A percentile compares a stretch with the other conserved stretches of the same genome.
phyloP scores from a whole-genome alignment of 208 protist genomes.

The Phytomonas serpens region DNA sequence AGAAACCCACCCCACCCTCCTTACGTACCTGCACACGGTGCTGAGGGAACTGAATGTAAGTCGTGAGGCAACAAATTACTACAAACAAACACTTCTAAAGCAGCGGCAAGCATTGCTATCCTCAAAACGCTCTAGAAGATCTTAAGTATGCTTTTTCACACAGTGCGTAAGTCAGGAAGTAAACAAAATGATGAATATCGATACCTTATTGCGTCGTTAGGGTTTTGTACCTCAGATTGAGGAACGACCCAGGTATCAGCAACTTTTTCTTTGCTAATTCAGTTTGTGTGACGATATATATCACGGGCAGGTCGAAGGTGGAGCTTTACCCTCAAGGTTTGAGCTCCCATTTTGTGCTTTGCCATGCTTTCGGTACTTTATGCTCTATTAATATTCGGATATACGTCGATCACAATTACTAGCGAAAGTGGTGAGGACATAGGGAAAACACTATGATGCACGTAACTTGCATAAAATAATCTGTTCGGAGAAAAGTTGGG shows the following conservation, averaged over 20 bases:
- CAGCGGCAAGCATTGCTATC: slow-evolving; percentile 22
- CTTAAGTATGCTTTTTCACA: background rate
- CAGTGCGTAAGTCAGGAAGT: background rate
- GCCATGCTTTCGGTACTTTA: background rate
- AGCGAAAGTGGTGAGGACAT: background rate
- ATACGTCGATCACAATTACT: background rate
- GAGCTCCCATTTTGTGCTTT: background rate
- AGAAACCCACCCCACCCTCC: slow-evolving; percentile 30
- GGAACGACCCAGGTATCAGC: background rate
- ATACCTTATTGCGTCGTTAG: background rate
- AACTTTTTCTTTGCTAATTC: background rate
- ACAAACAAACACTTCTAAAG: slow-evolving; percentile 31
- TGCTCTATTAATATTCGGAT: background rate
- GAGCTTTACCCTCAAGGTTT: background rate
- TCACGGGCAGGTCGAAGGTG: background rate
- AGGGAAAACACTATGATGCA: background rate
- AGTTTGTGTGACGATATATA: background rate
- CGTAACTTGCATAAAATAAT: background rate
- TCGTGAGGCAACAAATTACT: slow-evolving; percentile 37
- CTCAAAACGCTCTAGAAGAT: background rate
- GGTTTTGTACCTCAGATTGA: background rate
- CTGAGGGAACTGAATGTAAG: slow-evolving; percentile 63
- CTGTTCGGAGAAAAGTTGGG: background rate
- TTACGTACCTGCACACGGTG: slow-evolving; percentile 54
- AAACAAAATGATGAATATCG: background rate